phyloP scores from a whole-genome alignment of 306 rosid species.

The Cucumis hystrix region DNA sequence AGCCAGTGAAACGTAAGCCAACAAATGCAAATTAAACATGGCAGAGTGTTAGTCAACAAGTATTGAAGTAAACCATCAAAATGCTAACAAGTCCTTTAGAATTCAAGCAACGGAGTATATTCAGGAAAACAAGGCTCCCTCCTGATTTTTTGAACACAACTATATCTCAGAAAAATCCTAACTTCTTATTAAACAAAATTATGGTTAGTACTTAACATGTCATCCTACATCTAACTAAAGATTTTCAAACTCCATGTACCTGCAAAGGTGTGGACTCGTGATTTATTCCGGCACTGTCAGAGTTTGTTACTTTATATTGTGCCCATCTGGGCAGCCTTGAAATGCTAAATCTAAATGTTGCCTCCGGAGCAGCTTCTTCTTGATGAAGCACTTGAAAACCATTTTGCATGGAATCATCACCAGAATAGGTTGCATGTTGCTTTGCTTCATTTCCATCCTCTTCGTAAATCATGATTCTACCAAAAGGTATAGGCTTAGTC shows the following conservation, averaged over 20 bases:
- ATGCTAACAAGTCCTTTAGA: not conserved
- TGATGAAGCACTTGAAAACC: constrained; percentile 12
- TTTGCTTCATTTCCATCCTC: constrained; percentile 24
- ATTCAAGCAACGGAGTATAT: not conserved
- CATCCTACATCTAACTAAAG: not conserved
- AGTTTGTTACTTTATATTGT: constrained; percentile 32
- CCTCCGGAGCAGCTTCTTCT: constrained; percentile 20
- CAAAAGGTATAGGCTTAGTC: constrained; percentile 17
- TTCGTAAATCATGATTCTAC: constrained; percentile 15
- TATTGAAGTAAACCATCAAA: not conserved
- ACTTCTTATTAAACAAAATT: not conserved
- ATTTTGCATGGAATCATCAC: constrained; percentile 13
- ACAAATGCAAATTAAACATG: not conserved
- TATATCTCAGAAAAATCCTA: not conserved
- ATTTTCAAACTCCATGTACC: constrained; percentile 18
- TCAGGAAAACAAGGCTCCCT: not conserved
- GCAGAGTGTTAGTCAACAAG: not conserved
- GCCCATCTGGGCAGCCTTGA: constrained; percentile 83
- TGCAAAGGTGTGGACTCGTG: constrained; percentile 22
- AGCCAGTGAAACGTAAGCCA: not conserved
- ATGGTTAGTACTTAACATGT: not conserved
- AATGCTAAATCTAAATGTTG: constrained; percentile 49
- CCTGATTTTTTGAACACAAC: not conserved
- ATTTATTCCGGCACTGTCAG: constrained; percentile 16
- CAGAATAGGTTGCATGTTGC: constrained; percentile 14